Evolutionary conservation across 2,329 filamentous ascomycete genomes (phyloP).

Genomic region (Scleromitrula shiraiana): DNA sequence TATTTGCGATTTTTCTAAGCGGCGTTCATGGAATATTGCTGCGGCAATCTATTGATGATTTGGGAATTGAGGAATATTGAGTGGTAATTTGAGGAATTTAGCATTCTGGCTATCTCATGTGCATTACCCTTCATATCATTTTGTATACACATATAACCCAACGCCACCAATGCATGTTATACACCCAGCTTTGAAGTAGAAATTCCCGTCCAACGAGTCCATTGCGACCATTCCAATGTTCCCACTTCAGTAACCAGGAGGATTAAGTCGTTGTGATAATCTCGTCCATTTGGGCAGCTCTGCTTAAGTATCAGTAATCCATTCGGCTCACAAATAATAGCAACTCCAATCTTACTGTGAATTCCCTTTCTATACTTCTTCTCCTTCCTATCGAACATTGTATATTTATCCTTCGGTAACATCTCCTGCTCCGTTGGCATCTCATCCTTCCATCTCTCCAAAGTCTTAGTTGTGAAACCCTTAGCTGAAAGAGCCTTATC

Average conservation of each 20-base stretch:
- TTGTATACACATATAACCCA: slow-evolving; percentile 19
- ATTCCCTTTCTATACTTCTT: slow-evolving; percentile 95
- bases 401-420: slow-evolving; percentile 95
- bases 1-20: background rate
- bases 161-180: slow-evolving; percentile 24
- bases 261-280: slow-evolving; percentile 88
- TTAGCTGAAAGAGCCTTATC: slow-evolving; percentile 69
- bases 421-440: slow-evolving; percentile 97
- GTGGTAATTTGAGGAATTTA: slow-evolving; percentile 1
- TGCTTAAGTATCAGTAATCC: slow-evolving; percentile 30
- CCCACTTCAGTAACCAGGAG: slow-evolving; percentile 67
- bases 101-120: slow-evolving; percentile 16
- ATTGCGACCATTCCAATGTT: background rate
- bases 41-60: slow-evolving; percentile 2
- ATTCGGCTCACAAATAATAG: background rate
- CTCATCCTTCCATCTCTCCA: slow-evolving; percentile 87
- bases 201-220: slow-evolving; percentile 4
- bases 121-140: slow-evolving; percentile 9
- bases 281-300: slow-evolving; percentile 90
- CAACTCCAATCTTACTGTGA: slow-evolving; percentile 61
- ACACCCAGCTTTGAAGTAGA: slow-evolving; percentile 20
- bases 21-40: slow-evolving; percentile 7
- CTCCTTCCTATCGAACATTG: slow-evolving; percentile 92
- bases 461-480: slow-evolving; percentile 62
- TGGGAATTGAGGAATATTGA: background rate